Evolutionary conservation across 2,329 filamentous ascomycete genomes (phyloP), one percentile per base, ranked within the genome.

Genomic region (Graphium sp.): DNA sequence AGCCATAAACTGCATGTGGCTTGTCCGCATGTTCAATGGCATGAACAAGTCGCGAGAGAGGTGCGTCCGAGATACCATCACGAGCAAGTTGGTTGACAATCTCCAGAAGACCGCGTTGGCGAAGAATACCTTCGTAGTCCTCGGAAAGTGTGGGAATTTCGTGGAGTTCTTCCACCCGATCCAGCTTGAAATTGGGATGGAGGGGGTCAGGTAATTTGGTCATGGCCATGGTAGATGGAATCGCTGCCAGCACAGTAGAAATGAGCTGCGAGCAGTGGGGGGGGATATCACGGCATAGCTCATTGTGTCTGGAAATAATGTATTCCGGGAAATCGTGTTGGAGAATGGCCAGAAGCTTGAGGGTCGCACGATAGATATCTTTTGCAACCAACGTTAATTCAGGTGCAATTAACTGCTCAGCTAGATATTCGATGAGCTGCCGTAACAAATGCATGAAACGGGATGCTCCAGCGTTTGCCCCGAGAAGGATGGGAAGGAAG

Each of bases 281-380:
- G 2, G 85, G 81, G 33, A 95, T 77, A 43, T 71, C 73, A 40
- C 79, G 75, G 54, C 77, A 84, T 29, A 98, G 69, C 39, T 73
- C 70, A 39, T 81, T 72, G 45, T 92, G 81, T 48, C 92, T 83
- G 41, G 85, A 81, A 5, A 81, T 78, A 23, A 98, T 56, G 50
- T 93, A 98, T 32, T 94, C 84, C 0, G 87, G 80, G 51, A 83
- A 95, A 49, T 98, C 89, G 45, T 95, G 89, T 40, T 93, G 81
- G 30, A 98, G 58, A 29, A 92, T 67, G 19, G 92, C 58, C 31
- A 95, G 56, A 34, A 94, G 68, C 44, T 91, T 84, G 26, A 92
- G 58, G 2, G 80, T 71, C 7, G 77, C 83, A 35, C 82, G 75
- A 49, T 93, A 94, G 35, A 92, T 70, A 31, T 87, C 81, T 47